Base-by-base conservation (phyloP, 2,329 filamentous ascomycete species). In the Ophiostoma sp. region DNA sequence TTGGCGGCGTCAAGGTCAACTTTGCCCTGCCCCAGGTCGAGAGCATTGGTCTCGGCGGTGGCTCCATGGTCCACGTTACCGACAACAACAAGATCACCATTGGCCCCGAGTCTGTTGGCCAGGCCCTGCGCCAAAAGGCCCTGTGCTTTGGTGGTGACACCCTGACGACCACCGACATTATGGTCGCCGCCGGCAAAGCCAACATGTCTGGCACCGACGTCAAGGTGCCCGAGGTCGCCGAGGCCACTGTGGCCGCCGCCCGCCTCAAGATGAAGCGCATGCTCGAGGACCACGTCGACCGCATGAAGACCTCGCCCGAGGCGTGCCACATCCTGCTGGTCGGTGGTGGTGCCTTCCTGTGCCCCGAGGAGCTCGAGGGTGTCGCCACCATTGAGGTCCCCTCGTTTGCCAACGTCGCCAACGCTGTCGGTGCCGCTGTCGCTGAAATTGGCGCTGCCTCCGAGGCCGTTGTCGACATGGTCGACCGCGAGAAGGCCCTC, bases 401-500 rank as follows among this genome's bases (percentile, higher is more conserved):
- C 0, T 80, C 84, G 55, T 89, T 84, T 81, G 86, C 87, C 3
- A 86, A 85, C 5, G 87, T 91, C 1, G 89, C 89, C 8, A 91
- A 91, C 77, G 89, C 89, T 0, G 89, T 91, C 11, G 89, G 89
- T 1, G 89, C 89, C 11, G 89, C 89, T 0, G 89, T 88, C 72
- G 88, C 89, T 1, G 82, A 87, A 61, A 87, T 91, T 1, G 89
- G 87, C 74, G 85, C 85, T 1, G 83, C 86, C 0, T 81, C 86
- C 11, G 86, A 88, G 74, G 84, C 83, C 0, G 83, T 87, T 22
- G 85, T 84, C 71, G 79, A 78, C 0, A 81, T 81, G 75, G 79
- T 82, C 4, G 79, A 79, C 0, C 76, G 80, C 25, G 76, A 84
- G 0, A 80, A 83, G 12, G 82, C 82, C 57, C 81, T 85, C 2